phyloP scores from a whole-genome alignment of 148 eudicot species.

The Agrostemma githago region DNA sequence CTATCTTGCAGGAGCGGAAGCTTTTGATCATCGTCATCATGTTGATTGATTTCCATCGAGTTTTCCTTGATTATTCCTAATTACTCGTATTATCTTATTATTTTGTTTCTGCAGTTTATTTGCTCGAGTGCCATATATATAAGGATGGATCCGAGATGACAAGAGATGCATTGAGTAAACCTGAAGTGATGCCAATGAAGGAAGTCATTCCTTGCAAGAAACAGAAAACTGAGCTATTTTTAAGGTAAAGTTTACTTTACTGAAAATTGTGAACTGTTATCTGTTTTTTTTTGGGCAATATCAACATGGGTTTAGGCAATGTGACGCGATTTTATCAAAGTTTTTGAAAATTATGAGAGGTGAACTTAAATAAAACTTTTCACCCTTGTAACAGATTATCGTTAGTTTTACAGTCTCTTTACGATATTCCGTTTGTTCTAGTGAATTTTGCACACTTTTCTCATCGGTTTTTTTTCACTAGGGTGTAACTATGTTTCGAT shows the following conservation, averaged over 20 bases:
- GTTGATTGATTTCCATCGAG: slow-evolving; percentile 32
- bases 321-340: background rate
- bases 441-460: background rate
- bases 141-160: background rate
- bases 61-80: background rate
- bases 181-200: slow-evolving; percentile 32
- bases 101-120: slow-evolving; percentile 4
- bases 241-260: slow-evolving; percentile 20
- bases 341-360: background rate
- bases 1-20: slow-evolving; percentile 41
- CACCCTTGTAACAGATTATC: background rate
- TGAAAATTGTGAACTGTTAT: background rate
- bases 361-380: background rate
- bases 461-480: background rate
- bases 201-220: slow-evolving; percentile 57
- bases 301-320: background rate
- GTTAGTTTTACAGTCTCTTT: background rate
- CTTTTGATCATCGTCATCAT: slow-evolving; percentile 24
- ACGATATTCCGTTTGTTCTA: background rate
- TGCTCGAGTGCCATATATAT: background rate
- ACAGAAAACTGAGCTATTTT: slow-evolving; percentile 23
- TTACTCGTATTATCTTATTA: background rate
- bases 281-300: no score
- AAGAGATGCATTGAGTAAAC: slow-evolving; percentile 27
- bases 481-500: no score